These are phyloP conservation scores for Marchantia paleacea DNA, from an alignment of 225 moss, liverwort and hornwort species.

Conservation along the genomic window DNA sequence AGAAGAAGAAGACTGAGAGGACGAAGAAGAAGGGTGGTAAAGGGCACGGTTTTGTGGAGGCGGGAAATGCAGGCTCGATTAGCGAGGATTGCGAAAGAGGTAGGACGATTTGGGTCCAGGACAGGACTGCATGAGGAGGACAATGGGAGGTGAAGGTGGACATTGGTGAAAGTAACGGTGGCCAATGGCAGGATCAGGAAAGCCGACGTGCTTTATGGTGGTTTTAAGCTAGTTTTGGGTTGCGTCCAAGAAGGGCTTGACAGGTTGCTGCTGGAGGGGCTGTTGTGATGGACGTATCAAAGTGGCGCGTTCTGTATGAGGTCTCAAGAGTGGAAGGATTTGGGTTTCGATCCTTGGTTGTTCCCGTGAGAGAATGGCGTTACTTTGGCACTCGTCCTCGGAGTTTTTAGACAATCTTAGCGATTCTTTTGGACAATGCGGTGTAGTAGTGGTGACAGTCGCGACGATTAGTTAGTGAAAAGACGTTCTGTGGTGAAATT, in stretches of 20 bases:
- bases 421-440: conserved; percentile 18
- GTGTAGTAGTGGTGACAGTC: conserved; percentile 9
- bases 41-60: conserved; percentile 9
- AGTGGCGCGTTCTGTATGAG: neutral
- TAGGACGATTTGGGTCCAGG: conserved; percentile 9
- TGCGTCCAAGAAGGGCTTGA: conserved; percentile 12
- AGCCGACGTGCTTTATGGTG: neutral
- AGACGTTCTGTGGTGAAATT: conserved; percentile 7
- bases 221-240: neutral
- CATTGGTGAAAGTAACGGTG: neutral
- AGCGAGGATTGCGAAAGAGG: neutral
- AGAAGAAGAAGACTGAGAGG: no score
- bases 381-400: neutral
- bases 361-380: conserved; percentile 3
- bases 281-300: conserved; percentile 2
- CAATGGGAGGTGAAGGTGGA: neutral
- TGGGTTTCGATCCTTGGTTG: conserved; percentile 11
- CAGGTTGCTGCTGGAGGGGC: conserved; percentile 3
- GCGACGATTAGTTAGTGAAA: conserved; percentile 25
- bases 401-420: conserved; percentile 12
- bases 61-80: conserved; percentile 15
- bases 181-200: neutral
- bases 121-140: neutral
- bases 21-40: neutral
- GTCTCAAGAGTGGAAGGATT: neutral